phyloP scores from a whole-genome alignment of 768 basidiomycete genomes.

The Boletus rubroflammeus region DNA sequence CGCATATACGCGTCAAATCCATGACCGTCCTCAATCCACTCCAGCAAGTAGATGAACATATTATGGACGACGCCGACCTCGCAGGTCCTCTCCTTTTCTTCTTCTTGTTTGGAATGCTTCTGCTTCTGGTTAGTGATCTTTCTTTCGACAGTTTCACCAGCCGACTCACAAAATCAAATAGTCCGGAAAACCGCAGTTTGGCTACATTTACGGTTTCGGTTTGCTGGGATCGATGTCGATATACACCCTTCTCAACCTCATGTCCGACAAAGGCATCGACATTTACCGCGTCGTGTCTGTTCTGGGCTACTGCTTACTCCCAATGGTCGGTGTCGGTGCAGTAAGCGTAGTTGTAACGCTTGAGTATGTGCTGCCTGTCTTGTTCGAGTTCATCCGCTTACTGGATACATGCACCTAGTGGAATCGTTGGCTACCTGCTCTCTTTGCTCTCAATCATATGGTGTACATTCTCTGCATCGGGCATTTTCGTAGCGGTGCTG shows the following conservation, averaged over 20 bases:
- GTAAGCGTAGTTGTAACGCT: conserved; percentile 83
- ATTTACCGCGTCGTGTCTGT: conserved; percentile 94
- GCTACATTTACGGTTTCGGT: conserved; percentile 97
- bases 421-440: conserved; percentile 79
- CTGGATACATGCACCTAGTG: conserved; percentile 41
- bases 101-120: conserved; percentile 89
- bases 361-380: conserved; percentile 57
- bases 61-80: conserved; percentile 99
- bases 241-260: conserved; percentile 93
- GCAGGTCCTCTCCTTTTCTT: conserved; percentile 94
- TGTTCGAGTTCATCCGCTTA: conserved; percentile 6
- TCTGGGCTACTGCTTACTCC: conserved; percentile 92
- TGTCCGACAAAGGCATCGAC: conserved; percentile 94
- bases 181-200: conserved; percentile 99
- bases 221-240: conserved; percentile 91
- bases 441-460: conserved; percentile 82
- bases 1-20: conserved; percentile 91
- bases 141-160: neutral
- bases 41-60: conserved; percentile 75
- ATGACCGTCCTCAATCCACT: conserved; percentile 95
- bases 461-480: conserved; percentile 96
- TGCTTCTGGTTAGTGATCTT: conserved; percentile 73
- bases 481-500: conserved; percentile 92
- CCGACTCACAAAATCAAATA: conserved; percentile 31
- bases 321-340: conserved; percentile 92